Percentiles rank a stretch among this genome's conserved stretches.
These are phyloP conservation scores for Cenchrus fungigraminus DNA, from an alignment of 176 grass and related monocot species.

Conservation along the genomic window DNA sequence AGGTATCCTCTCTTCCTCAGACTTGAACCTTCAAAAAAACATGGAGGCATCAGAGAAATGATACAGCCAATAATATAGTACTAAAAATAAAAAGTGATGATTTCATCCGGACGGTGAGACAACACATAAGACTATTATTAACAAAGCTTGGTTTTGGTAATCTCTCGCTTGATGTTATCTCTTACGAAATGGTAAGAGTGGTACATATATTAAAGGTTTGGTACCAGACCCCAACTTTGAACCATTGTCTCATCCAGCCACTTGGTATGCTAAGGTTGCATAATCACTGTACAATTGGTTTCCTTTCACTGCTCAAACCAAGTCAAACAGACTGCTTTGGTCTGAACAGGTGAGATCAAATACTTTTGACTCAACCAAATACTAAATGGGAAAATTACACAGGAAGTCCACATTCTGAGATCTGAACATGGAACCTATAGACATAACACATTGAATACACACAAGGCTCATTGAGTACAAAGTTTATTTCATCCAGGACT, in stretches of 20 bases:
- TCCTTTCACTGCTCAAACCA: background rate
- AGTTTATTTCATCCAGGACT: background rate
- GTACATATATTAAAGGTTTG: background rate
- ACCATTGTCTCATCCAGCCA: background rate
- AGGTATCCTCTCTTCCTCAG: conserved; percentile 88
- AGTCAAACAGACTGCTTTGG: background rate
- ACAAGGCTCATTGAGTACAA: background rate
- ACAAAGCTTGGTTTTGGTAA: background rate
- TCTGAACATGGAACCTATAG: background rate
- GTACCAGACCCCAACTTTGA: background rate
- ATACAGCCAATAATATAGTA: background rate
- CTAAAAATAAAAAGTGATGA: background rate
- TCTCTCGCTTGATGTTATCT: background rate
- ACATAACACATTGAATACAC: background rate
- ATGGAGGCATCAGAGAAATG: conserved; percentile 20
- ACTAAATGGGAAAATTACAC: background rate
- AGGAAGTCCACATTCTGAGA: background rate
- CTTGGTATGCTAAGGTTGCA: background rate
- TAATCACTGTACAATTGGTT: background rate
- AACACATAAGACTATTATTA: conserved; percentile 6
- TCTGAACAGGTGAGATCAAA: background rate
- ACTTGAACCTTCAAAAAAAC: conserved; percentile 84
- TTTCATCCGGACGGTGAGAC: background rate
- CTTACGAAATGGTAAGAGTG: background rate
- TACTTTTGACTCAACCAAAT: background rate